Conservation (phyloP, 345 rosid species). For the Combretum micranthum region DNA sequence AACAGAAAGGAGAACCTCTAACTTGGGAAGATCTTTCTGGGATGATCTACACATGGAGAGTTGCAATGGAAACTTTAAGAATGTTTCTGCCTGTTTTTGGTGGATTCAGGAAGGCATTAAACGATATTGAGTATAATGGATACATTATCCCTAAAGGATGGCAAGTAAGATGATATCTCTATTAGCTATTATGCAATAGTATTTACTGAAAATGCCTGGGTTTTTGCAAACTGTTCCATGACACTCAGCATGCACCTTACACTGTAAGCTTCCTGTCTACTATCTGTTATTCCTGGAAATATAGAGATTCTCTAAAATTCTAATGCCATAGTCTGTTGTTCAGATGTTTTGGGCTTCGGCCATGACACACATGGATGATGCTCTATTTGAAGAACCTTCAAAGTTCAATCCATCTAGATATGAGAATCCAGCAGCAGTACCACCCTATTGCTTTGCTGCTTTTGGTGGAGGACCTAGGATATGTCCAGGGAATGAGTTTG, state of each 20-base stretch:
- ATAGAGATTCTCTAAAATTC: too few species aligned
- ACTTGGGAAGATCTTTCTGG: slow-evolving; percentile 29
- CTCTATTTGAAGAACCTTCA: slow-evolving; percentile 20
- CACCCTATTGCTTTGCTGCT: slow-evolving; percentile 32
- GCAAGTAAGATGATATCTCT: slow-evolving; percentile 17
- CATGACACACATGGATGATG: slow-evolving; percentile 27
- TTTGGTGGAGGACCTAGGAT: slow-evolving; percentile 46
- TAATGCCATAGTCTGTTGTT: not conserved
- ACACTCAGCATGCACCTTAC: too few species aligned
- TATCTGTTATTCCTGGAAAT: too few species aligned
- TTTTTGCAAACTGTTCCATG: not conserved
- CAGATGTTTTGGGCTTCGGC: slow-evolving; percentile 22
- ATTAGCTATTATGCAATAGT: not conserved
- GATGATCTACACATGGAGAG: slow-evolving; percentile 37
- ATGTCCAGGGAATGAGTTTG: slow-evolving; percentile 53
- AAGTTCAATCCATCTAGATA: slow-evolving; percentile 22
- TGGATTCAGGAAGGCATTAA: slow-evolving; percentile 2
- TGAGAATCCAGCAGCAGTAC: slow-evolving; percentile 15
- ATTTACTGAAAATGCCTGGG: too few species aligned
- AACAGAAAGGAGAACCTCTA: slow-evolving; percentile 11
- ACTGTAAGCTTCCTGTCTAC: not conserved
- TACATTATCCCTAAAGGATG: slow-evolving; percentile 31
- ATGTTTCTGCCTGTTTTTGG: slow-evolving; percentile 11
- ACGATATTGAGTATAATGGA: slow-evolving; percentile 19
- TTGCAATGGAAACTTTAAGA: slow-evolving; percentile 26